Evolutionary conservation across 2,329 filamentous ascomycete species (phyloP), one percentile per base, ranked within the genome.

Genomic region (Colletotrichum sansevieriae): DNA sequence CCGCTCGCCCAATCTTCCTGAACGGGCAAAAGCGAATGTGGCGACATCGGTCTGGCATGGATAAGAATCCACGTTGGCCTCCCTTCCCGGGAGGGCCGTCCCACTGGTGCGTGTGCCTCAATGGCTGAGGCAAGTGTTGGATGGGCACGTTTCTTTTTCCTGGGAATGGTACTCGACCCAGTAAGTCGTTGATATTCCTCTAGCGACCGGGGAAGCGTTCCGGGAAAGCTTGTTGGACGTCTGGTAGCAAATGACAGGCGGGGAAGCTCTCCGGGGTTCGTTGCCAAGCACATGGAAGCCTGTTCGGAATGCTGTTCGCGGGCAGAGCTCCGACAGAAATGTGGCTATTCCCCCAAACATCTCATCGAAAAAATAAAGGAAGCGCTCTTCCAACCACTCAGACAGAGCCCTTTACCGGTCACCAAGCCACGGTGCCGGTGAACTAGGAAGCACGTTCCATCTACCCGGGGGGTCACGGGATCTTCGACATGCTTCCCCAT

Each of bases 401-500:
- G 33, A 22, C 49, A 33, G 22, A 11, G 25, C 29, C 49, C 25
- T 18, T 33, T 33, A 54, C 49, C 15, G 29, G 49, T n/a, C 29
- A 54, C 49, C 15, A 37, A 54, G 29, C 29, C 49, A 54, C 25
- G 12, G 9, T n/a, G 54, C 20, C 54, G 54, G 20, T 56, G 54
- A 29, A 22, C 37, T n/a, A 13, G 37, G 37, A 22, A 29, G 9
- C 54, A 20, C 35, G 54, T 43, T 8, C 37, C 37, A 29, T 56
- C 37, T 41, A 20, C 35, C 54, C 54, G 54, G 18, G 37, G 35
- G 35, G 20, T 33, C 20, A 29, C 54, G 54, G 37, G 37, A 18
- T 56, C 54, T 43, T 29, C 35, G 22, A 56, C 33, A 25, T 56
- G 54, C 54, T 56, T 56, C 54, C 37, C 54, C 54, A 43, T 39